These are phyloP conservation scores for Pichia insulana DNA, from an alignment of 805 yeast genomes.

Conservation along the genomic window DNA sequence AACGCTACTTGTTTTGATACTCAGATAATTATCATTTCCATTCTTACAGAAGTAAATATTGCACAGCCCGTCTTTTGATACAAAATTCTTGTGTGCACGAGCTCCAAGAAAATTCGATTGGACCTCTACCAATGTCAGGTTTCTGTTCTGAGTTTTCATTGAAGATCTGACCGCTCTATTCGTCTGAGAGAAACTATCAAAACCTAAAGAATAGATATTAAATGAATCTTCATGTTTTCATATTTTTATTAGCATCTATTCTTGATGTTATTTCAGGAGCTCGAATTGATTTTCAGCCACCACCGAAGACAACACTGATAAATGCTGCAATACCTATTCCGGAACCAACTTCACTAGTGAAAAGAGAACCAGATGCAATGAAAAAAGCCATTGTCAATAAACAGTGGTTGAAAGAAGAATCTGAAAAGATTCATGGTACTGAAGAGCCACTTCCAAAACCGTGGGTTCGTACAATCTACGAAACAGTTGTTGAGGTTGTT, in stretches of 20 bases:
- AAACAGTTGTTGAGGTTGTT: constrained; percentile 46
- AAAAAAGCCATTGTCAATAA: constrained; percentile 20
- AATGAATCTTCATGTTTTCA: background rate
- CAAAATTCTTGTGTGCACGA: no score
- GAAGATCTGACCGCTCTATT: no score
- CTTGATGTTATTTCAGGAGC: constrained; percentile 1
- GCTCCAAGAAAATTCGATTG: no score
- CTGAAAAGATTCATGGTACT: constrained; percentile 13
- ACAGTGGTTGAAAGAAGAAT: constrained; percentile 19
- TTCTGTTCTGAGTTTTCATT: no score
- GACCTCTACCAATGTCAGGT: no score
- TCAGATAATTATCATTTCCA: no score
- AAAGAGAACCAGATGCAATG: constrained; percentile 14
- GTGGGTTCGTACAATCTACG: constrained; percentile 68
- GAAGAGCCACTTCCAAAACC: constrained; percentile 35
- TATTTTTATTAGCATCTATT: background rate
- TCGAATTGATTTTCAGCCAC: background rate
- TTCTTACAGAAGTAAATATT: no score
- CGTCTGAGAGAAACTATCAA: no score
- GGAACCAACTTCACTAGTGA: constrained; percentile 1
- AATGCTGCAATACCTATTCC: background rate
- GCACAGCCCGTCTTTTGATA: no score
- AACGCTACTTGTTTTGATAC: no score
- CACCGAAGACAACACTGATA: constrained; percentile 6
- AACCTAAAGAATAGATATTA: no score